These are phyloP conservation scores for Leucaena leucocephala DNA, from an alignment of 306 rosid genomes.

Conservation along the genomic window DNA sequence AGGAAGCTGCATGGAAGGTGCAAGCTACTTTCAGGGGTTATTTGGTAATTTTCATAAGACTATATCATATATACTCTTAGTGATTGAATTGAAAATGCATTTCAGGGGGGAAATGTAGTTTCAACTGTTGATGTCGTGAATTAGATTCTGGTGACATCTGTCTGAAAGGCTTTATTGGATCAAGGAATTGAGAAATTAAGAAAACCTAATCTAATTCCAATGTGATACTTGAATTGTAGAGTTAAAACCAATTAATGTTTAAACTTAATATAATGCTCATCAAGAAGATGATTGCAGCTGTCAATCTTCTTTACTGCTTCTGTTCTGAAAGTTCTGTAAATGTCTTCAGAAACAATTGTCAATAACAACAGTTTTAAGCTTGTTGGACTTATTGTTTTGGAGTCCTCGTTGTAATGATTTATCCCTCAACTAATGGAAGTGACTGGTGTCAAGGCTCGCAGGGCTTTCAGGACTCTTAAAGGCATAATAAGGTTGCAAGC, in stretches of 20 bases:
- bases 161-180: not conserved
- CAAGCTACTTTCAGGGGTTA: slow-evolving; percentile 50
- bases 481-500: slow-evolving; percentile 96
- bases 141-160: not conserved
- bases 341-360: slow-evolving; percentile 3
- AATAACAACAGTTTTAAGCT: slow-evolving; percentile 16
- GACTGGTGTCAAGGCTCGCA: slow-evolving; percentile 75
- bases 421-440: slow-evolving; percentile 36
- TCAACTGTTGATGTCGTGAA: not conserved
- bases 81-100: not conserved
- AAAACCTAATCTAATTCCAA: not conserved
- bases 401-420: slow-evolving; percentile 26
- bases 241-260: too few species aligned
- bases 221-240: not conserved
- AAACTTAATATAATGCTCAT: too few species aligned
- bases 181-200: not conserved
- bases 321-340: not conserved
- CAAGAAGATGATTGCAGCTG: not conserved
- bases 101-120: not conserved
- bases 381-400: slow-evolving; percentile 15
- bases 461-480: slow-evolving; percentile 79
- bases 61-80: not conserved
- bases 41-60: slow-evolving; percentile 55
- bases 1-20: not conserved
- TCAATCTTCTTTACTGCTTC: not conserved